Evolutionary conservation across 345 rosid genomes (phyloP).

Genomic region (sweet orange (Citrus sinensis)): DVS_A1.0 CM039162.1:18984501-18985000

Average conservation of each 20-base stretch:
- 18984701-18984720: constrained; percentile 6
- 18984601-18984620: constrained; percentile 22
- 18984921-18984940: neutral
- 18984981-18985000: neutral
- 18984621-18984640: constrained; percentile 5
- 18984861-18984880: neutral
- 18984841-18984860: neutral
- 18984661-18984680: neutral
- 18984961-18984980: neutral
- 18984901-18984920: neutral
- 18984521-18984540: constrained; percentile 17
- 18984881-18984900: neutral
- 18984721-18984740: neutral
- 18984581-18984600: constrained; percentile 4
- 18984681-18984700: too few species aligned
- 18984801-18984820: neutral
- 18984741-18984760: too few species aligned
- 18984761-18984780: too few species aligned
- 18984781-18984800: neutral
- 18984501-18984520: constrained; percentile 24
- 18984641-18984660: neutral
- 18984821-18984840: neutral
- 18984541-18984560: constrained; percentile 6
- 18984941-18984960: neutral
- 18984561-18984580: constrained; percentile 24